Conservation (phyloP, 2,329 filamentous ascomycete genomes). For the Diaporthe longicolla region DNA sequence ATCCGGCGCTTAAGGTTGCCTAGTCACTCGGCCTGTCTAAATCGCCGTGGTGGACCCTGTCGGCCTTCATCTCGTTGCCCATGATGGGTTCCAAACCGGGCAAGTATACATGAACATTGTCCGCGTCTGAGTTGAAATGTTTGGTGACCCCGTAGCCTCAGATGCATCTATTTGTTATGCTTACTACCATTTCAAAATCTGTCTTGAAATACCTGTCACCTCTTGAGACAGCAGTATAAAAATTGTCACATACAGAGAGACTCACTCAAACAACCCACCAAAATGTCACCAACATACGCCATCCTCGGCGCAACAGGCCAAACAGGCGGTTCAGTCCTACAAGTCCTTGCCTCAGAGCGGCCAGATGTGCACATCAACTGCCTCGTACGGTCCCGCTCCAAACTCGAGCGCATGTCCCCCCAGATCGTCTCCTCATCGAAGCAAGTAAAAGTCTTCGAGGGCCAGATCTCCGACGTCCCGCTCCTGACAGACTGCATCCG, state of each 20-base stretch:
- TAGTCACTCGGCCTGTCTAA: conserved; percentile 16
- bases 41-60: background rate
- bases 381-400: conserved; percentile 27
- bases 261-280: conserved; percentile 29
- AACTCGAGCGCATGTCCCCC: conserved; percentile 26
- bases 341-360: background rate
- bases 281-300: conserved; percentile 34
- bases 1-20: background rate
- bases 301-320: conserved; percentile 35
- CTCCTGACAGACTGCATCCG: conserved; percentile 34
- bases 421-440: background rate
- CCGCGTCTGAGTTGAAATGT: background rate
- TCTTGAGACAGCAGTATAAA: background rate
- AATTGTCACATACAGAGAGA: background rate
- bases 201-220: background rate
- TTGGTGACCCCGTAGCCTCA: background rate
- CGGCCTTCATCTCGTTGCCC: background rate
- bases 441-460: conserved; percentile 15
- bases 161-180: background rate
- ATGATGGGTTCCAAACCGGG: background rate
- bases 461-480: background rate
- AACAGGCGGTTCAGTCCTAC: conserved; percentile 12
- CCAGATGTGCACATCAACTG: conserved; percentile 13
- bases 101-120: background rate
- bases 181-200: background rate